These are phyloP conservation scores for Galerina sulciceps DNA, from an alignment of 768 basidiomycete species.

Conservation along the genomic window DNA sequence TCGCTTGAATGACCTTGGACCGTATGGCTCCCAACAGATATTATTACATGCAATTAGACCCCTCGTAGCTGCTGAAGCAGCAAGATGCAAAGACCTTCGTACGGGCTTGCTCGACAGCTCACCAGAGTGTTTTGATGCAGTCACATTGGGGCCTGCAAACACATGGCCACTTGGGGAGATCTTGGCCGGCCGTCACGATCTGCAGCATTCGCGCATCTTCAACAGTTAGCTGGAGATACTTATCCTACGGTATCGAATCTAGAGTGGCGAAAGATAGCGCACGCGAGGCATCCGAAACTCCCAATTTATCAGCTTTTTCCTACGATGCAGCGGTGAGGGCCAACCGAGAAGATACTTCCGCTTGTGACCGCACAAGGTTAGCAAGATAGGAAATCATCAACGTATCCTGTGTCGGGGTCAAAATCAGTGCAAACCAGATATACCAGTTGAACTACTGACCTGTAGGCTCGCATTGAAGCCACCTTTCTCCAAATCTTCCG, in stretches of 20 bases:
- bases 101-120: conserved; percentile 43
- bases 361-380: conserved; percentile 91
- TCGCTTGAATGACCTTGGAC: conserved; percentile 89
- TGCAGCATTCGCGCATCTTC: conserved; percentile 96
- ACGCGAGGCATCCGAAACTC: conserved; percentile 13
- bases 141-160: conserved; percentile 69
- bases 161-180: conserved; percentile 98
- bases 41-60: conserved; percentile 74
- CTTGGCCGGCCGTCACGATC: conserved; percentile 85
- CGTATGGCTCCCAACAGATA: conserved; percentile 90
- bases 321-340: conserved; percentile 67
- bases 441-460: conserved; percentile 37
- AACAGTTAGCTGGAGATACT: conserved; percentile 61
- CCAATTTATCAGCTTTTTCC: conserved; percentile 17
- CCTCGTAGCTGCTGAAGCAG: conserved; percentile 61
- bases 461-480: conserved; percentile 79
- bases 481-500: conserved; percentile 71
- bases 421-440: conserved; percentile 3
- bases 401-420: conserved; percentile 62
- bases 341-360: conserved; percentile 88
- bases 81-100: conserved; percentile 49
- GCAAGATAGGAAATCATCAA: conserved; percentile 95
- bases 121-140: conserved; percentile 40
- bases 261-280: conserved; percentile 13
- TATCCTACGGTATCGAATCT: conserved; percentile 16